Evolutionary conservation across 768 basidiomycete species (phyloP), one percentile per base, ranked within the genome.

Genomic region (Pleurotus cornucopiae): DNA sequence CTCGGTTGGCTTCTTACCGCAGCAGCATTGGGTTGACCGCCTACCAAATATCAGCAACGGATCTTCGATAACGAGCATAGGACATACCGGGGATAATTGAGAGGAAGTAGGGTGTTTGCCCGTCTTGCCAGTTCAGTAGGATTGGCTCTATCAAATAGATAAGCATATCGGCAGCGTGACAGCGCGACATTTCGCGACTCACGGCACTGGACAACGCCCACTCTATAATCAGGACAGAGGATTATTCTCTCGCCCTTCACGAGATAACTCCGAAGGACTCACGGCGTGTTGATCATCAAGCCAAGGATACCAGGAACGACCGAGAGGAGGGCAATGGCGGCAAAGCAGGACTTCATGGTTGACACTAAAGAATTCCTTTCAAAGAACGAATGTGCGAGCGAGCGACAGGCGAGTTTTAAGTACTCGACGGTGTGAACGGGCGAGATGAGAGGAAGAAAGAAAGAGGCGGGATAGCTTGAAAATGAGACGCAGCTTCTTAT

Each of bases 271-370:
- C 56, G 14, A 49, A 34, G 58, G 40, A 78, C 86, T 60, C 64
- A 89, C 88, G 86, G 83, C 1, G 86, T 86, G 68, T 89, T 82
- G 64, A 90, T 71, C n/a, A 76, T 82, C 64, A 86, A 63, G 68
- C 70, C 46, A 49, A 62, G 49, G 60, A 79, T 60, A 72, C 51
- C 49, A 62, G 78, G 67, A 55, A 74, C 59, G 68, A 76, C 41
- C 20, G 73, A 72, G 56, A 71, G 58, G 60, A 78, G 61, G 46
- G 74, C 69, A 57, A 69, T 59, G 46, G 68, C 63, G 59, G 62
- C 62, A 59, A 74, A 66, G 21, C 9, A 53, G 60, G 69, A 73
- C 64, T 75, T 75, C 74, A 77, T 78, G 49, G 30, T 34, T 9
- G 30, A 34, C 30, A 61, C 16, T 37, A 49, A 52, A 58, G 48